Evolutionary conservation across 495 filamentous ascomycete species (phyloP).

Genomic region (Hamigera avellanea): DNA sequence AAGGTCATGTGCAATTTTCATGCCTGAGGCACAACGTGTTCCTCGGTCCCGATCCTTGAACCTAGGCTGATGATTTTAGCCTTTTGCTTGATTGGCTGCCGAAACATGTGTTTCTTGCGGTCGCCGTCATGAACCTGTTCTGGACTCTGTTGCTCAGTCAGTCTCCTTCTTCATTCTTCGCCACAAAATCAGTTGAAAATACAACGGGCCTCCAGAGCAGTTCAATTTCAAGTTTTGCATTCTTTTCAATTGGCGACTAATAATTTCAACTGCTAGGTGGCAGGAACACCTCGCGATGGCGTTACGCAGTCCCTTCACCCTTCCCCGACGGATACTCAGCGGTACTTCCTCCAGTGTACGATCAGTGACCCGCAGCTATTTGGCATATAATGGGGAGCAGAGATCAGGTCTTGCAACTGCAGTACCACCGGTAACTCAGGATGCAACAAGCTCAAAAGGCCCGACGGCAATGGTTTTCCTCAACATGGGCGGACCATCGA

Average conservation of each 20-base stretch:
- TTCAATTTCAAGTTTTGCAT: too few relatives aligned
- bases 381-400: conserved; percentile 15
- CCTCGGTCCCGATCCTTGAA: too few relatives aligned
- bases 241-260: not conserved
- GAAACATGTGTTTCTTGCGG: not conserved
- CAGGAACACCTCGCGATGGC: conserved; percentile 16
- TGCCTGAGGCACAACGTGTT: too few relatives aligned
- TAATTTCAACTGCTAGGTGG: not conserved
- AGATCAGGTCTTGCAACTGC: conserved; percentile 47
- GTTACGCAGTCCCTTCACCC: conserved; percentile 21
- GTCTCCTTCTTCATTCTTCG: too few relatives aligned
- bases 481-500: conserved; percentile 98
- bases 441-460: conserved; percentile 48
- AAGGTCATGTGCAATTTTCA: not conserved
- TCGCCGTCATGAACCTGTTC: not conserved
- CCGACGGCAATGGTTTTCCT: conserved; percentile 95
- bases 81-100: too few relatives aligned
- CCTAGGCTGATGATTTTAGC: too few relatives aligned
- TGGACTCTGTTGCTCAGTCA: too few relatives aligned
- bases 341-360: conserved; percentile 10
- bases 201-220: too few relatives aligned
- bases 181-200: too few relatives aligned
- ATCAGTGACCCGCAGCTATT: conserved; percentile 11
- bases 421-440: conserved; percentile 63
- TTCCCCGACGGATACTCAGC: conserved; percentile 21